A percentile compares a stretch with the other conserved stretches of the same genome.
Evolutionary conservation across 306 rosid species (phyloP).

Genomic region (Fagus crenata): DNA sequence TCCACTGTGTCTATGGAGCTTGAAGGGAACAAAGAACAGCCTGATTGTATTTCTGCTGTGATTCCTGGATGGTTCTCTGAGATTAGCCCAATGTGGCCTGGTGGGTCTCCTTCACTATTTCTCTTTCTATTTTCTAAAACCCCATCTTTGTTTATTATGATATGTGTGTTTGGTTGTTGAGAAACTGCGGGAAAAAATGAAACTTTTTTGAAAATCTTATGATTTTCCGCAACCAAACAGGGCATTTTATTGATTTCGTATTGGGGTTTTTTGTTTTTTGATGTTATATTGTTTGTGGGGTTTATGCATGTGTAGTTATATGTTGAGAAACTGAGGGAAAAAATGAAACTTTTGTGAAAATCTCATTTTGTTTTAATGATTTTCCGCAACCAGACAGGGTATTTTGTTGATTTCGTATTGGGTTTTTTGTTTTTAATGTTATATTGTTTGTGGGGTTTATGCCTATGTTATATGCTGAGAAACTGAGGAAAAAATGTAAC

Average conservation of each 20-base stretch:
- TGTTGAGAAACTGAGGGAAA: slow-evolving; percentile 14
- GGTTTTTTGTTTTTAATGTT: slow-evolving; percentile 15
- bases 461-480: background rate
- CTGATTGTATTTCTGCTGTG: slow-evolving; percentile 54
- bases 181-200: slow-evolving; percentile 9
- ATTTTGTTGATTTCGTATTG: background rate
- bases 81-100: slow-evolving; percentile 99
- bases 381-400: background rate
- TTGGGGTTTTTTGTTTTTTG: background rate
- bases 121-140: background rate
- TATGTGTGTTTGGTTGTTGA: slow-evolving; percentile 8
- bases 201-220: background rate
- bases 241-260: slow-evolving; percentile 1
- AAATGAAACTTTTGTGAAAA: background rate
- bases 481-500: slow-evolving; percentile 9
- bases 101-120: slow-evolving; percentile 41
- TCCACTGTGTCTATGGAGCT: slow-evolving; percentile 43
- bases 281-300: background rate
- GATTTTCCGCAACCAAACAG: background rate
- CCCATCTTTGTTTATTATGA: background rate
- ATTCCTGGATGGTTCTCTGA: slow-evolving; percentile 99
- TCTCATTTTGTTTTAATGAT: background rate
- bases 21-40: slow-evolving; percentile 30
- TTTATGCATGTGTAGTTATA: background rate
- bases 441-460: slow-evolving; percentile 3